Percentiles rank a stretch among this genome's conserved stretches.
Conservation (phyloP, 192 early-diverging fungal genomes). For the Coemansia sp. region DNA sequence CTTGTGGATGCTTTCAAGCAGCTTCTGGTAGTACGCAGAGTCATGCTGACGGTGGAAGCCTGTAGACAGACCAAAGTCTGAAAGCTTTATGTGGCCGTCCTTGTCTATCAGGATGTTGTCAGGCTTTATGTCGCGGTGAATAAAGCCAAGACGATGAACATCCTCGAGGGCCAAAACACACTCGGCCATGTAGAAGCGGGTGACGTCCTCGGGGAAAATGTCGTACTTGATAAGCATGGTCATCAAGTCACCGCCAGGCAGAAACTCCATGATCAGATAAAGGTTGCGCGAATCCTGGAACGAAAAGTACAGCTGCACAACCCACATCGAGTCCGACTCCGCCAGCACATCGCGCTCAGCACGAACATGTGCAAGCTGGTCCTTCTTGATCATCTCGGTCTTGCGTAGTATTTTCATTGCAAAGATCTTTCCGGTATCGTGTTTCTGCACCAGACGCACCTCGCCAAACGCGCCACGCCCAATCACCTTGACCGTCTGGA, state of each 20-base stretch:
- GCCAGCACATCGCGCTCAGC: conserved; percentile 98
- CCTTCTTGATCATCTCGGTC: conserved; percentile 97
- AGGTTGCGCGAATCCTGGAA: conserved; percentile 94
- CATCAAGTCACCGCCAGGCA: conserved; percentile 99
- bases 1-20: conserved; percentile 69
- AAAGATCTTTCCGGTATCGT: conserved; percentile 96
- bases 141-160: conserved; percentile 92
- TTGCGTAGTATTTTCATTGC: conserved; percentile 98
- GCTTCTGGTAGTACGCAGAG: conserved; percentile 88
- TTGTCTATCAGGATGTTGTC: conserved; percentile 94
- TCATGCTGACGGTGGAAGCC: conserved; percentile 99
- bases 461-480: conserved; percentile 99
- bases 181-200: conserved; percentile 98
- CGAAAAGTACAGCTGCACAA: conserved; percentile 97
- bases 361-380: conserved; percentile 97
- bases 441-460: conserved; percentile 94
- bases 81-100: conserved; percentile 98
- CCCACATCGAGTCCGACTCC: conserved; percentile 95
- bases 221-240: conserved; percentile 99
- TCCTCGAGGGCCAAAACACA: conserved; percentile 89
- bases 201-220: conserved; percentile 95
- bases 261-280: conserved; percentile 99
- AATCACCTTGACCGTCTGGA: conserved; percentile 95
- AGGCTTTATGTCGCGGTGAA: conserved; percentile 89
- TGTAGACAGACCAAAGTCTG: conserved; percentile 99